These are phyloP conservation scores for Neurospora crassa DNA, from an alignment of 2,329 filamentous ascomycete species.

Conservation along the genomic window DNA sequence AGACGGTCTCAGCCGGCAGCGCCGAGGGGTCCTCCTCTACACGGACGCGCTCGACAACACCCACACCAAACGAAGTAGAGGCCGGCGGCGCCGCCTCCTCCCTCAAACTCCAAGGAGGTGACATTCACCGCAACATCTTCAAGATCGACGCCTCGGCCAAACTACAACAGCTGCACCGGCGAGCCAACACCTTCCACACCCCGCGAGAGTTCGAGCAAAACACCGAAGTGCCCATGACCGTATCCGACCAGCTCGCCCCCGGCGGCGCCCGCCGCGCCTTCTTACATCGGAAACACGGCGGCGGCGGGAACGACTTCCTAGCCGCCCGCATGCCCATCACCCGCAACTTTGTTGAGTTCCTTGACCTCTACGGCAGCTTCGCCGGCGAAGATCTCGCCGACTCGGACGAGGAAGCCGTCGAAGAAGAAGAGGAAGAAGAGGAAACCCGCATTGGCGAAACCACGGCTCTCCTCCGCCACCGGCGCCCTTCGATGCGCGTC, in stretches of 20 bases:
- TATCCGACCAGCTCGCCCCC: conserved; percentile 32
- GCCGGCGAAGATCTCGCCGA: conserved; percentile 61
- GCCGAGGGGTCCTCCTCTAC: conserved; percentile 3
- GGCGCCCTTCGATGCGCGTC: not conserved
- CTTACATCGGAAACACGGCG: conserved; percentile 22
- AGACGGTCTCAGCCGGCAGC: not conserved
- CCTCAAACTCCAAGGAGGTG: conserved; percentile 62
- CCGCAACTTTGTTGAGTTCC: conserved; percentile 63
- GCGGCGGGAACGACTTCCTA: conserved; percentile 20
- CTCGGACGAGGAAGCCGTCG: conserved; percentile 47
- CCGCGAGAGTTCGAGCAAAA: conserved; percentile 23
- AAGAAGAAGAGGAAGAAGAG: conserved; percentile 34
- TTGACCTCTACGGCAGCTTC: conserved; percentile 68
- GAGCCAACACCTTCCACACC: conserved; percentile 60
- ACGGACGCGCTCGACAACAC: not conserved
- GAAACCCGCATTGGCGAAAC: conserved; percentile 32
- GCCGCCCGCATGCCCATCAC: conserved; percentile 47
- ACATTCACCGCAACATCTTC: conserved; percentile 71
- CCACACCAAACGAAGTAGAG: not conserved
- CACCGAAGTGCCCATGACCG: conserved; percentile 14
- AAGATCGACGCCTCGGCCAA: conserved; percentile 54
- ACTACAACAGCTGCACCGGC: conserved; percentile 32
- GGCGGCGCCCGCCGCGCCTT: conserved; percentile 42
- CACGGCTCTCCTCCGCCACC: conserved; percentile 31
- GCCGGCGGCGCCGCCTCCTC: conserved; percentile 42